These are phyloP conservation scores for Lentinula sp. DNA, from an alignment of 768 basidiomycete species.

Conservation along the genomic window DNA sequence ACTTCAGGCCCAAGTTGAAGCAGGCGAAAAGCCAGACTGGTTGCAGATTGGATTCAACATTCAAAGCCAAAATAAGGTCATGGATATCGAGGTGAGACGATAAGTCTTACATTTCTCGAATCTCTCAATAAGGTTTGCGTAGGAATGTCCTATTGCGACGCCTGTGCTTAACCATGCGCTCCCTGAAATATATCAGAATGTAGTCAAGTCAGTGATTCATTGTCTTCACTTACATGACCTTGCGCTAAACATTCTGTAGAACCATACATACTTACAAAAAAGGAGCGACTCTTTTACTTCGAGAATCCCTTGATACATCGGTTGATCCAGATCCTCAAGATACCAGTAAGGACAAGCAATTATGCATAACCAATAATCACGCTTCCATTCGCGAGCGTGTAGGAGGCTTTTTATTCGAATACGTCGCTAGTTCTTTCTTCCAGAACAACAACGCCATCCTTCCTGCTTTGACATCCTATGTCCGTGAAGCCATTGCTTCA, in stretches of 20 bases:
- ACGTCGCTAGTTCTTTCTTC: slow-evolving; percentile 87
- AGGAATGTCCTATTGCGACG: slow-evolving; percentile 94
- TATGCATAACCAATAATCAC: slow-evolving; percentile 83
- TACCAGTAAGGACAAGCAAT: slow-evolving; percentile 40
- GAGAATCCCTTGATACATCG: slow-evolving; percentile 63
- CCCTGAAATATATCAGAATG: slow-evolving; percentile 50
- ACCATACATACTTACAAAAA: slow-evolving; percentile 77
- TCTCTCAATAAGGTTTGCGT: neutral
- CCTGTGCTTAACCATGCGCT: slow-evolving; percentile 69
- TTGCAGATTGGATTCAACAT: slow-evolving; percentile 87
- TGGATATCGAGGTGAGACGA: slow-evolving; percentile 85
- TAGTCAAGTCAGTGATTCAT: slow-evolving; percentile 46
- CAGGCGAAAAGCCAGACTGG: slow-evolving; percentile 49
- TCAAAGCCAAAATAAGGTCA: slow-evolving; percentile 61
- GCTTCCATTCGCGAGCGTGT: slow-evolving; percentile 79
- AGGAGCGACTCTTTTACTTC: slow-evolving; percentile 85
- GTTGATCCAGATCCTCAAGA: slow-evolving; percentile 6
- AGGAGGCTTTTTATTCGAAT: slow-evolving; percentile 77
- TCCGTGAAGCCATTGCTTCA: slow-evolving; percentile 64
- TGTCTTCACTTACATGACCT: too few species aligned
- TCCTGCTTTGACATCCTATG: slow-evolving; percentile 77
- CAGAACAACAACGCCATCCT: slow-evolving; percentile 97
- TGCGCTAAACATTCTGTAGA: slow-evolving; percentile 30
- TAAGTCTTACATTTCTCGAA: neutral
- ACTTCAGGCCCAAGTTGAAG: slow-evolving; percentile 17